phyloP scores from a whole-genome alignment of 208 protist genomes.

The Crithidia brevicula region DNA sequence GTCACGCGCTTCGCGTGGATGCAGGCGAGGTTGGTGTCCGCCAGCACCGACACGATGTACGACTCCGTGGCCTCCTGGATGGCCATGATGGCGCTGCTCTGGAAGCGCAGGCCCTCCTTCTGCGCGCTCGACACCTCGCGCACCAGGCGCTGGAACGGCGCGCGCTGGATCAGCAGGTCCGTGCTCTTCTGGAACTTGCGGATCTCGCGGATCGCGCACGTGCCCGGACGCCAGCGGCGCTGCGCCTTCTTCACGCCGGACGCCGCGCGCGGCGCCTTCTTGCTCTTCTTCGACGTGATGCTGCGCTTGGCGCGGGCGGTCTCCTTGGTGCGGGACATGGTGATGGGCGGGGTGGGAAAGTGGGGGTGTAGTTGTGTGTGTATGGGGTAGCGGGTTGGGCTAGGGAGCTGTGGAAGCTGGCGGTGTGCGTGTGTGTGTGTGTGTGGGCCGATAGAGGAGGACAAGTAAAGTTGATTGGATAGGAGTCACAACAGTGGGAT shows the following conservation, averaged over 20 bases:
- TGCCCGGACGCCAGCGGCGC: constrained; percentile 96
- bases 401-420: constrained; percentile 14
- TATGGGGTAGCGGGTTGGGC: neutral
- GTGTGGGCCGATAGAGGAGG: too few relatives aligned
- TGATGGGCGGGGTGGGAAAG: neutral
- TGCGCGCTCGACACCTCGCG: constrained; percentile 79
- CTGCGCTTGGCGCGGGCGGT: constrained; percentile 97
- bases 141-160: constrained; percentile 91
- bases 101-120: constrained; percentile 88
- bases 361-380: constrained; percentile 11
- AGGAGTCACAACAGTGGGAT: constrained; percentile 23
- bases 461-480: neutral
- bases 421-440: too few relatives aligned
- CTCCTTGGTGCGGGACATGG: constrained; percentile 98
- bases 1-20: constrained; percentile 90
- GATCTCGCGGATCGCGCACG: constrained; percentile 98
- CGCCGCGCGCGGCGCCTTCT: constrained; percentile 95
- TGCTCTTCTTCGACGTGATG: constrained; percentile 97
- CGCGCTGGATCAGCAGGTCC: constrained; percentile 89
- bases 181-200: constrained; percentile 86
- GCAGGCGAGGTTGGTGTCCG: constrained; percentile 92
- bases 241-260: constrained; percentile 98
- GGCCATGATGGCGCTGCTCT: constrained; percentile 79
- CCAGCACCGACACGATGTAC: constrained; percentile 92
- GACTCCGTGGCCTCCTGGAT: constrained; percentile 93